Conservation (phyloP, 805 yeast species). For the Debaryomyces castellii region DNA sequence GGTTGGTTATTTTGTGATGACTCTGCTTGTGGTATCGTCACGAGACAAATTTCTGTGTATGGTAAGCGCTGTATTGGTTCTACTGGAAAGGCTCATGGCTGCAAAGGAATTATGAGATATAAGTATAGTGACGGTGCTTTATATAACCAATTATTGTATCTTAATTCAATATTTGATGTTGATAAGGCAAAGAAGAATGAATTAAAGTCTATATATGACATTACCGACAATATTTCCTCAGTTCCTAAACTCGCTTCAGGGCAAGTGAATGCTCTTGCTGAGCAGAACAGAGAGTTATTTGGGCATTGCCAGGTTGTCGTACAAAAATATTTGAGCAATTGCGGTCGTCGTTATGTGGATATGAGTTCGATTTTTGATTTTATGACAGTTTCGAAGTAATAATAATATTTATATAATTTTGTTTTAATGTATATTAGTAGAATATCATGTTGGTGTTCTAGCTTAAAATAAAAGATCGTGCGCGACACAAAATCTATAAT, state of each 20-base stretch:
- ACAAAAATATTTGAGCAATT: conserved; percentile 69
- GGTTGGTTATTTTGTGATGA: conserved; percentile 88
- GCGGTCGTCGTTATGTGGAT: conserved; percentile 88
- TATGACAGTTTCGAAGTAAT: conserved; percentile 27
- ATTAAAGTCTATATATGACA: conserved; percentile 53
- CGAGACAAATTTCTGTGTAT: conserved; percentile 85
- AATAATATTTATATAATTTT: not conserved
- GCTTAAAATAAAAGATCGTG: too few relatives aligned
- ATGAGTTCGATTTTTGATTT: conserved; percentile 77
- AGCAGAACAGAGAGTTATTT: conserved; percentile 71
- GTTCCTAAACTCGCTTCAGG: conserved; percentile 41
- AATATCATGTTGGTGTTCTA: too few relatives aligned
- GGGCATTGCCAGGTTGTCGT: conserved; percentile 56
- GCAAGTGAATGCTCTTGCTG: conserved; percentile 70
- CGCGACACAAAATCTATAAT: too few relatives aligned
- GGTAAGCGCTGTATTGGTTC: conserved; percentile 80
- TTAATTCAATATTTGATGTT: conserved; percentile 75
- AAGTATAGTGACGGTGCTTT: conserved; percentile 75
- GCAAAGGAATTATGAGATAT: conserved; percentile 81
- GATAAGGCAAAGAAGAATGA: conserved; percentile 68
- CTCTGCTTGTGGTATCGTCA: conserved; percentile 70
- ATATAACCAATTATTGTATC: conserved; percentile 82
- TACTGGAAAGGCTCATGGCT: conserved; percentile 59
- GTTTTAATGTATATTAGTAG: not conserved
- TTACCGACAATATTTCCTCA: conserved; percentile 21